Evolutionary conservation across 805 yeast genomes (phyloP).

Genomic region (Myxozyma vanderwaltii): DNA sequence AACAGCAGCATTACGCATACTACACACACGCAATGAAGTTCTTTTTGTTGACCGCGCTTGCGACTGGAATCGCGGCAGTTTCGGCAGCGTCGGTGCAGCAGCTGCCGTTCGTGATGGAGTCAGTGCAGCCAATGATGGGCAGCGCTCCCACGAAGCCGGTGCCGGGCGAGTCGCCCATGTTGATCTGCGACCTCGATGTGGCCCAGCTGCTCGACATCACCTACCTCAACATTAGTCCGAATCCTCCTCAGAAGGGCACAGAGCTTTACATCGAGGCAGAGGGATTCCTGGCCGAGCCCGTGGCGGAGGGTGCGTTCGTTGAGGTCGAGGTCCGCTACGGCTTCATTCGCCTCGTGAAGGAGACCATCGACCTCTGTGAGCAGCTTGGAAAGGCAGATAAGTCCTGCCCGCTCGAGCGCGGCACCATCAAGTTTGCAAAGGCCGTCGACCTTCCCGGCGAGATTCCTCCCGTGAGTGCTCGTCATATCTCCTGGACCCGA

Average conservation of each 20-base stretch:
- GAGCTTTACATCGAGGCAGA: constrained; percentile 77
- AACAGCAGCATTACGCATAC: neutral
- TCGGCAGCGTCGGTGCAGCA: constrained; percentile 15
- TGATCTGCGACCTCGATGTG: constrained; percentile 67
- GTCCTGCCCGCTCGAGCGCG: constrained; percentile 78
- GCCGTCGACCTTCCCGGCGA: constrained; percentile 82
- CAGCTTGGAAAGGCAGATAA: constrained; percentile 79
- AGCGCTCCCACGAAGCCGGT: constrained; percentile 52
- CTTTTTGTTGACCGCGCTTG: neutral
- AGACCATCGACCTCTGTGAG: constrained; percentile 92
- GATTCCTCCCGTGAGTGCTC: constrained; percentile 74
- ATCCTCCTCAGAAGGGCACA: constrained; percentile 86
- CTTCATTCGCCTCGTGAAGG: constrained; percentile 81
- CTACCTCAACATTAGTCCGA: constrained; percentile 66
- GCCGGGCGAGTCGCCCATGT: constrained; percentile 88
- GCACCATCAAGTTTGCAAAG: constrained; percentile 66
- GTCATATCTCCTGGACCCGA: neutral
- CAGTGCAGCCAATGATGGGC: neutral
- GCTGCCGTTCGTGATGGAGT: constrained; percentile 18
- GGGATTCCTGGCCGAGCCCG: constrained; percentile 58
- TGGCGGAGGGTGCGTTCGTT: constrained; percentile 87
- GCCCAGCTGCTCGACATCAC: constrained; percentile 67
- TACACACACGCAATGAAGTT: too few species aligned
- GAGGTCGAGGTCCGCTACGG: constrained; percentile 94
- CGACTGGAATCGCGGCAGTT: constrained; percentile 7